Conservation (phyloP, 2,329 filamentous ascomycete genomes). For the Meredithiella fracta region DNA sequence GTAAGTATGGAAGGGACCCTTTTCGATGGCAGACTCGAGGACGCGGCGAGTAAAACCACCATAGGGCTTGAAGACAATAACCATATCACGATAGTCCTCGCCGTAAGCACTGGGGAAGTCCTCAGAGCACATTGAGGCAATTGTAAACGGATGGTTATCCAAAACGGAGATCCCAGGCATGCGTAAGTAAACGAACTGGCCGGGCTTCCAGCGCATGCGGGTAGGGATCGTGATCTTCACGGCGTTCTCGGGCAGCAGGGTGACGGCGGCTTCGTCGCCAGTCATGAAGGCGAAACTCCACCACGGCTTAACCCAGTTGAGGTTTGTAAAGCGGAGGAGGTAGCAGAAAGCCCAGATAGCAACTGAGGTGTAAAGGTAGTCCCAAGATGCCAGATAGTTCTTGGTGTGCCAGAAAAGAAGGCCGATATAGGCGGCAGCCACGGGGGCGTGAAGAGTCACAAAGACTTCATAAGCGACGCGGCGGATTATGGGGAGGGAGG, state of each 20-base stretch:
- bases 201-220: conserved; percentile 80
- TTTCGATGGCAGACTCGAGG: conserved; percentile 64
- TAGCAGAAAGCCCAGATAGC: conserved; percentile 67
- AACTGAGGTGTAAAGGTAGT: conserved; percentile 68
- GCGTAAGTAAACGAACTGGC: conserved; percentile 85
- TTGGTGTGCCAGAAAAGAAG: conserved; percentile 93
- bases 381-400: conserved; percentile 81
- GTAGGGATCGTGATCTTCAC: conserved; percentile 92
- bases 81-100: conserved; percentile 73
- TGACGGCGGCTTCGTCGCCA: conserved; percentile 80
- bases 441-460: conserved; percentile 64
- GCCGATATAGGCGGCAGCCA: conserved; percentile 62
- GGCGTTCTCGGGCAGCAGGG: conserved; percentile 80
- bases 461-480: conserved; percentile 74
- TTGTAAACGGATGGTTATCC: conserved; percentile 91
- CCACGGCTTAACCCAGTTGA: conserved; percentile 79
- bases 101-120: conserved; percentile 89
- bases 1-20: conserved; percentile 83
- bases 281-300: conserved; percentile 59
- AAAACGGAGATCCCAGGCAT: conserved; percentile 85
- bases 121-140: conserved; percentile 79
- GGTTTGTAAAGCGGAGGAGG: conserved; percentile 56
- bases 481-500: conserved; percentile 65
- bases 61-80: conserved; percentile 81
- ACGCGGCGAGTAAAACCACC: conserved; percentile 78